phyloP scores from a whole-genome alignment of 2,329 filamentous ascomycete species.

The Fusarium solani-melongenae region DNA sequence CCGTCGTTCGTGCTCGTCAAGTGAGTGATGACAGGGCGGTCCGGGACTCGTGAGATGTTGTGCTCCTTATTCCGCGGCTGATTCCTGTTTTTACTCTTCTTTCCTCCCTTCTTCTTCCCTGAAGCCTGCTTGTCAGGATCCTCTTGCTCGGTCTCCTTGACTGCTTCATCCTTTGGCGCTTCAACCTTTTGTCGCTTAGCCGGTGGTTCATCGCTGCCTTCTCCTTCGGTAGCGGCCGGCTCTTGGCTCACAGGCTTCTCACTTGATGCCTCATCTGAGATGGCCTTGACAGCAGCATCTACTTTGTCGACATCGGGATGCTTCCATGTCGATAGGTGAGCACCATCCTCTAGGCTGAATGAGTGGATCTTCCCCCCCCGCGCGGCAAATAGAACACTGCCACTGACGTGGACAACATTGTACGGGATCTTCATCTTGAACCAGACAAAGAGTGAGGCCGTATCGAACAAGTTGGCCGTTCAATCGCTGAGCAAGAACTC shows the following conservation, averaged over 20 bases:
- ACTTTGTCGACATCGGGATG: slow-evolving; percentile 56
- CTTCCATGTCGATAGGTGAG: slow-evolving; percentile 71
- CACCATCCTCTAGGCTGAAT: slow-evolving; percentile 69
- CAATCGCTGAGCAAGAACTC: slow-evolving; percentile 14
- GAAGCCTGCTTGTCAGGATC: slow-evolving; percentile 17
- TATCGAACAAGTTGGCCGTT: slow-evolving; percentile 7
- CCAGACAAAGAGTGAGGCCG: background rate
- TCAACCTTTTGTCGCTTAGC: slow-evolving; percentile 50
- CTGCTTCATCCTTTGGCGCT: slow-evolving; percentile 35
- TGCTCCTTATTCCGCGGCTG: slow-evolving; percentile 27
- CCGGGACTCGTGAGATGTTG: slow-evolving; percentile 51
- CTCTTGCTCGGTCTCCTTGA: slow-evolving; percentile 35
- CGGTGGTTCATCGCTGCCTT: slow-evolving; percentile 46
- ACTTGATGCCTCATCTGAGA: slow-evolving; percentile 14
- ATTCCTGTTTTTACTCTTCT: slow-evolving; percentile 47
- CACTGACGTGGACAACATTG: slow-evolving; percentile 68
- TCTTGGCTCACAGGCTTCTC: slow-evolving; percentile 20
- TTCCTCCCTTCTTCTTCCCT: slow-evolving; percentile 42
- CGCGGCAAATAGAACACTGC: slow-evolving; percentile 75
- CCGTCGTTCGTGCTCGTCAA: slow-evolving; percentile 73
- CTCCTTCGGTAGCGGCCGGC: slow-evolving; percentile 16
- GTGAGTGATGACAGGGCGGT: slow-evolving; percentile 75
- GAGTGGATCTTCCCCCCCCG: slow-evolving; percentile 78
- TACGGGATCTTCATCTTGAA: slow-evolving; percentile 67
- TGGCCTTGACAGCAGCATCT: slow-evolving; percentile 43